Conservation (phyloP, 208 protist species). For the Wallacemonas rigidus region DNA sequence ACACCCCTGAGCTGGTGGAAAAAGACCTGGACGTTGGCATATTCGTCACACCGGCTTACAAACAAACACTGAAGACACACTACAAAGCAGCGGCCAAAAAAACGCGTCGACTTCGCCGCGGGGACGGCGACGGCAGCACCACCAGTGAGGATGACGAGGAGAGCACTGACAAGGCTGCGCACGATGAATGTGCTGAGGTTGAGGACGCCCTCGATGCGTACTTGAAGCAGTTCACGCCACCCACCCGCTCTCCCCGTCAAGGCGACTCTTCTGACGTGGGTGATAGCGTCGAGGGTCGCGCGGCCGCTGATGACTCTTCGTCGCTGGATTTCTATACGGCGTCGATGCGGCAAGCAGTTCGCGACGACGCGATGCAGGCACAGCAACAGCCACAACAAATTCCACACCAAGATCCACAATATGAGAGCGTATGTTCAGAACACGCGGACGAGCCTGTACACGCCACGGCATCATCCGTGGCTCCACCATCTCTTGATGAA, state of each 20-base stretch:
- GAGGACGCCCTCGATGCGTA: constrained; percentile 52
- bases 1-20: constrained; percentile 36
- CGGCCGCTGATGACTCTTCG: no score
- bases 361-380: neutral
- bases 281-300: no score
- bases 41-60: constrained; percentile 71
- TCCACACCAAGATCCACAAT: neutral
- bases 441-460: no score
- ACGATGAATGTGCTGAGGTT: constrained; percentile 22
- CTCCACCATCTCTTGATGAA: constrained; percentile 11
- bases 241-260: neutral
- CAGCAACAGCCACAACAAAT: neutral
- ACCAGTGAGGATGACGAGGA: constrained; percentile 8
- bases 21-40: constrained; percentile 76
- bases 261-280: no score
- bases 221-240: constrained; percentile 21
- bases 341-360: constrained; percentile 11
- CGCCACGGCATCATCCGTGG: neutral
- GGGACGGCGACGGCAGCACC: neutral
- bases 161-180: neutral
- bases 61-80: constrained; percentile 47
- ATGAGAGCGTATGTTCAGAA: no score
- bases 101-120: neutral
- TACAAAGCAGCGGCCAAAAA: constrained; percentile 2
- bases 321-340: constrained; percentile 8